Base-by-base conservation (phyloP, 441 rosid genomes). In the Pelargonium myrrhifolium region DNA sequence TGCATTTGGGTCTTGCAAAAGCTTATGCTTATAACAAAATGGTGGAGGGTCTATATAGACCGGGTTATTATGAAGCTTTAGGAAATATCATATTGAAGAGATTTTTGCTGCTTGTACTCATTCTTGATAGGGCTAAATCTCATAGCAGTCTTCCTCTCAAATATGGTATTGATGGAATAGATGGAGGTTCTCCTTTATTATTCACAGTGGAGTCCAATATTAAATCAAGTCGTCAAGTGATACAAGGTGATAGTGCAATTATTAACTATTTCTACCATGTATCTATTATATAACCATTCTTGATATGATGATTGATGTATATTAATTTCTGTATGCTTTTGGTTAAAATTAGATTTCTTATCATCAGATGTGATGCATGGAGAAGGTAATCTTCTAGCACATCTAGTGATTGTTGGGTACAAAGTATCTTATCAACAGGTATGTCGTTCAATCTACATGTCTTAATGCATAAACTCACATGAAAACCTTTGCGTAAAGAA, bases 341-440 rank as follows among this genome's bases (percentile, higher is more conserved):
- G 72, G 71, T 84, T 65, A 74, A 56, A 68, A 76, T 66, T 74
- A 93, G 97, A 89, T 72, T 81, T 91, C 67, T 76, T 93, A 74
- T 79, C 98, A 47, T 76, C 93, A 31, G 98, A 93, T 72, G 84
- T 87, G 62, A 93, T 89, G 98, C 96, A 81, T 40, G 98, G 98
- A 73, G 96, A 91, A 82, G 98, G 98, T 69, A 89, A 87, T 83
- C 88, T 93, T 71, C 83, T 89, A 35, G 85, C 92, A 15, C 98
- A 89, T 86, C 85, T 93, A 24, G 79, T 76, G 82, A 81, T 85
- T 75, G 47, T 93, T 62, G 96, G 98, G 62, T 93, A 83, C 89
- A 86, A 78, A 81, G 81, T 89, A 67, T 84, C 89, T 67, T 86
- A 87, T 71, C 87, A 87, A 74, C 97, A 93, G 96, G 98, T 93